Conservation (phyloP, 495 filamentous ascomycete species). For the Penicillium robsamsonii region DNA sequence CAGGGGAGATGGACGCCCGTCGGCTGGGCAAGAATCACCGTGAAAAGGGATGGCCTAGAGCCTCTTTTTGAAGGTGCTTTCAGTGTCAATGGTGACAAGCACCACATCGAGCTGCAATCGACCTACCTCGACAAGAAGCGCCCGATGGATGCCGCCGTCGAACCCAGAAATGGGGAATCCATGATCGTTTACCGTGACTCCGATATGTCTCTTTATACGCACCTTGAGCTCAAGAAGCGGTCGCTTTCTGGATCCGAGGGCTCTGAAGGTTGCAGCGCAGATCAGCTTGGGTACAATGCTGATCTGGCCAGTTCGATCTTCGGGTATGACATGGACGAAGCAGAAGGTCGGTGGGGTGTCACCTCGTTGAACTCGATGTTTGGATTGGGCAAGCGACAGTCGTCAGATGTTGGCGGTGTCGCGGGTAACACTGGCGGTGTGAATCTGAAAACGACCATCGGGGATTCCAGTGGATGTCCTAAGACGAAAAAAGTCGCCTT, state of each 20-base stretch:
- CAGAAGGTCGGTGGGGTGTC: constrained; percentile 49
- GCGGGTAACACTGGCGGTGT: constrained; percentile 78
- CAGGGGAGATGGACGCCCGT: constrained; percentile 70
- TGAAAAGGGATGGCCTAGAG: constrained; percentile 69
- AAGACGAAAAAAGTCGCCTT: constrained; percentile 84
- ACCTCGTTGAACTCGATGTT: constrained; percentile 57
- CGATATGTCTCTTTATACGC: constrained; percentile 59
- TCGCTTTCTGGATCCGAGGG: constrained; percentile 35
- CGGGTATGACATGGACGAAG: constrained; percentile 35
- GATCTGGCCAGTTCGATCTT: constrained; percentile 67
- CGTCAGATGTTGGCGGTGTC: constrained; percentile 49
- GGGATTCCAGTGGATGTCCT: constrained; percentile 77
- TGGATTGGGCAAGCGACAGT: constrained; percentile 51
- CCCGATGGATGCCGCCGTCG: constrained; percentile 67
- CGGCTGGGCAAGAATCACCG: constrained; percentile 81
- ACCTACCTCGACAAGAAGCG: constrained; percentile 75
- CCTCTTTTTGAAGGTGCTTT: constrained; percentile 94
- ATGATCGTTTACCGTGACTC: constrained; percentile 94
- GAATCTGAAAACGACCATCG: constrained; percentile 79
- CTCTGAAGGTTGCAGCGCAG: constrained; percentile 60
- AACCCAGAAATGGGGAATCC: constrained; percentile 61
- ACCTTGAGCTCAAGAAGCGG: constrained; percentile 56
- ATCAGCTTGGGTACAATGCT: constrained; percentile 68
- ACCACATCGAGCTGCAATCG: constrained; percentile 78
- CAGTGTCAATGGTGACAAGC: constrained; percentile 71